A percentile compares a stretch with the other conserved stretches of the same genome.
Conservation (phyloP, 1,284 basidiomycete species). For the Inonotus obliquus region DNA sequence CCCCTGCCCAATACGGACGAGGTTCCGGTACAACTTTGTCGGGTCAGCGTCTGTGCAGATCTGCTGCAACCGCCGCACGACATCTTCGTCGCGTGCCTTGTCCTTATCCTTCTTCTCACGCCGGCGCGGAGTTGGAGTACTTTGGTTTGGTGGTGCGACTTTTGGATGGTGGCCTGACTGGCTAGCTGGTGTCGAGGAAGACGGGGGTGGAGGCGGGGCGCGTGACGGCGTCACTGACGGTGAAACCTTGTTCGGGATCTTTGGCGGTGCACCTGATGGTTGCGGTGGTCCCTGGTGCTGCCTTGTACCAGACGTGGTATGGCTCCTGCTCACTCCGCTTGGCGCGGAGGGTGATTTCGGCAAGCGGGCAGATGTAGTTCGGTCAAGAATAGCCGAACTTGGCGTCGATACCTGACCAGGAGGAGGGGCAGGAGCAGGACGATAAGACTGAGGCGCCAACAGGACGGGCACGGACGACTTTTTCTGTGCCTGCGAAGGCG, state of each 20-base stretch:
- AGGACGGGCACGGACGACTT: conserved; percentile 32
- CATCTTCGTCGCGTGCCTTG: conserved; percentile 83
- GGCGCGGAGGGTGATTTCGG: conserved; percentile 44
- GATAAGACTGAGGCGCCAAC: conserved; percentile 46
- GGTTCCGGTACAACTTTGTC: conserved; percentile 85
- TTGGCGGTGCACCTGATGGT: conserved; percentile 25
- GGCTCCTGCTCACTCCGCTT: conserved; percentile 55
- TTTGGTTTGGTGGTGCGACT: conserved; percentile 24
- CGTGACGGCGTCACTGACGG: conserved; percentile 32
- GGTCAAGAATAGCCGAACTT: conserved; percentile 58
- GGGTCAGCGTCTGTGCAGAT: conserved; percentile 99
- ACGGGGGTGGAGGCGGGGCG: conserved; percentile 31
- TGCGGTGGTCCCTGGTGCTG: conserved; percentile 28
- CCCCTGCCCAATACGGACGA: conserved; percentile 97
- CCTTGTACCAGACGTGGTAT: conserved; percentile 52
- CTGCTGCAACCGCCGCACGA: conserved; percentile 84
- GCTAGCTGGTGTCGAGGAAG: conserved; percentile 13
- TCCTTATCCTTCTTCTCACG: conserved; percentile 83
- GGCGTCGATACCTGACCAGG: conserved; percentile 31
- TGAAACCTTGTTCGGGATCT: conserved; percentile 17
- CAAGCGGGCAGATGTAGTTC: conserved; percentile 67
- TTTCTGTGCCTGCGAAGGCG: conserved; percentile 47
- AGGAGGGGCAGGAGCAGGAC: conserved; percentile 65
- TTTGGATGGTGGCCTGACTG: conserved; percentile 7
- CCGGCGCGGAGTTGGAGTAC: conserved; percentile 74